phyloP scores from a whole-genome alignment of 352 stramenopile genomes.

The Globisporangium abappressorium region DNA sequence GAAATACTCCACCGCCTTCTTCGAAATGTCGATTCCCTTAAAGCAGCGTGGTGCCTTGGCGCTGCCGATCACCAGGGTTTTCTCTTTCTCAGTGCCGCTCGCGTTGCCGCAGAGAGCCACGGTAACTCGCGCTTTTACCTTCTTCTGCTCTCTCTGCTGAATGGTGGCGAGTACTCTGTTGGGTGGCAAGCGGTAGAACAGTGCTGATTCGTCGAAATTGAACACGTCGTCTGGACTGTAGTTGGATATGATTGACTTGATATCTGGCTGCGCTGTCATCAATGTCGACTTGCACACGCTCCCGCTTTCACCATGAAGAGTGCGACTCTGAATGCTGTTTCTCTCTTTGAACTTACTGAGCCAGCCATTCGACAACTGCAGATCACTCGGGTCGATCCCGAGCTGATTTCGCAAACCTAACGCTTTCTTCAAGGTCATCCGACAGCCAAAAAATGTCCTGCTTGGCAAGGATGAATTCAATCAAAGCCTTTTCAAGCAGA shows the following conservation, averaged over 20 bases:
- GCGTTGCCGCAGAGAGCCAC: neutral
- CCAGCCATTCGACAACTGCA: neutral
- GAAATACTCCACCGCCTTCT: neutral
- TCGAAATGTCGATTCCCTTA: neutral
- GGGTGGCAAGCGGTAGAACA: neutral
- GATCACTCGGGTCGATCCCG: neutral
- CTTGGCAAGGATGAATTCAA: conserved; percentile 3
- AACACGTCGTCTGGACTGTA: neutral
- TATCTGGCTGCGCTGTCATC: neutral
- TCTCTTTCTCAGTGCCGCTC: neutral
- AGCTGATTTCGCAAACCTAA: neutral
- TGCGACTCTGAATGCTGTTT: neutral
- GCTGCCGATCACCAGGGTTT: neutral
- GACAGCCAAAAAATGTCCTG: neutral
- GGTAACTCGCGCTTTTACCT: neutral
- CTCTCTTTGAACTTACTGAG: neutral
- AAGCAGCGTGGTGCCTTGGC: neutral
- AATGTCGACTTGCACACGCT: neutral
- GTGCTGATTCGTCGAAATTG: neutral
- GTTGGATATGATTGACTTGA: neutral
- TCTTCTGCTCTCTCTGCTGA: neutral
- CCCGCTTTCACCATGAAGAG: neutral
- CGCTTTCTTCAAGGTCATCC: neutral
- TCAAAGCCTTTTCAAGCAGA: conserved; percentile 1
- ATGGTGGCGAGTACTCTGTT: neutral